Evolutionary conservation across 164 flowering plant species (phyloP).

Genomic region (Macadamia integrifolia): DNA sequence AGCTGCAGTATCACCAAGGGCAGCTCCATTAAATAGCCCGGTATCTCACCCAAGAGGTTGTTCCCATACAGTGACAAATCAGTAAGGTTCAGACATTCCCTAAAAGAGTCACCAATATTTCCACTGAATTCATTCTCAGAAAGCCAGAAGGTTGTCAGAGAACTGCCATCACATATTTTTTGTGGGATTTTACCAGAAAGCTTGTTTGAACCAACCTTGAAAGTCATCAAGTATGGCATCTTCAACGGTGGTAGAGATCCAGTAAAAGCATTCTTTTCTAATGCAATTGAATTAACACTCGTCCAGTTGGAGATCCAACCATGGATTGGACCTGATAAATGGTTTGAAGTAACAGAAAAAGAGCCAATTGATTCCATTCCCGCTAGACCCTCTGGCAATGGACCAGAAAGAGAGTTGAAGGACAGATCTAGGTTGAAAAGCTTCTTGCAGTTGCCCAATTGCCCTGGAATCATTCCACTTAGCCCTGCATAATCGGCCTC

Average conservation of each 20-base stretch:
- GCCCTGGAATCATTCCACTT: constrained; percentile 45
- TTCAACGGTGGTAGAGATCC: constrained; percentile 41
- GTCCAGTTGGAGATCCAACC: constrained; percentile 53
- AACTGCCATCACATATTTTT: constrained; percentile 37
- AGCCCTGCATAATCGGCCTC: constrained; percentile 43
- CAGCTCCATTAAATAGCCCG: constrained; percentile 50
- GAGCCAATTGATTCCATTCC: constrained; percentile 35
- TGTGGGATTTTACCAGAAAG: constrained; percentile 49
- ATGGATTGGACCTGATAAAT: constrained; percentile 46
- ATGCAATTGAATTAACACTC: constrained; percentile 26
- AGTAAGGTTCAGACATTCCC: constrained; percentile 34
- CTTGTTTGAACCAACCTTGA: constrained; percentile 40
- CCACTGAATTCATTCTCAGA: constrained; percentile 47
- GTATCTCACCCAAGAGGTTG: constrained; percentile 40
- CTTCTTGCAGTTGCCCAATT: constrained; percentile 50
- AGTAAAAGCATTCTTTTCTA: constrained; percentile 37
- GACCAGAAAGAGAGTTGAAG: constrained; percentile 46
- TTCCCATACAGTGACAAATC: constrained; percentile 46
- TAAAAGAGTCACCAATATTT: constrained; percentile 33
- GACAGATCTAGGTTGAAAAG: constrained; percentile 44
- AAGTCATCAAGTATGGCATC: constrained; percentile 27
- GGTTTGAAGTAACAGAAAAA: constrained; percentile 39
- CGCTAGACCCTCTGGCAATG: constrained; percentile 40
- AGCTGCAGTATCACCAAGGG: constrained; percentile 41
- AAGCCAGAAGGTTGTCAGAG: constrained; percentile 27